These are phyloP conservation scores for Sordariomycetes sp. DNA, from an alignment of 2,329 filamentous ascomycete species.

Conservation along the genomic window DNA sequence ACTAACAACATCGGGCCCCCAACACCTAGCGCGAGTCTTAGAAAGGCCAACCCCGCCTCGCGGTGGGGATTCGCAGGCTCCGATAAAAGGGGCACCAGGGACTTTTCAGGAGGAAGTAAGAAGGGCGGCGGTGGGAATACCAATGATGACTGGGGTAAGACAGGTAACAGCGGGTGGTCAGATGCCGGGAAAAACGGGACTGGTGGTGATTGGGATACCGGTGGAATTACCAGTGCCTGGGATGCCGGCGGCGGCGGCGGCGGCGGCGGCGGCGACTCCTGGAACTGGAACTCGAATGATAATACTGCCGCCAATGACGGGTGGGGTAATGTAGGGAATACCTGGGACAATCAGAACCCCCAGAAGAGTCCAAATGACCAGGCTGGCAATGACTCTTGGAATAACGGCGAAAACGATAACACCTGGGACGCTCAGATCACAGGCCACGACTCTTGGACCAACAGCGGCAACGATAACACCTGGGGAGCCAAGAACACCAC, in stretches of 20 bases:
- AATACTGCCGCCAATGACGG: neutral
- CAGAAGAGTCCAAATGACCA: no score
- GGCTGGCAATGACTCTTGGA: neutral
- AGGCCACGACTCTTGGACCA: neutral
- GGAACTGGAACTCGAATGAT: neutral
- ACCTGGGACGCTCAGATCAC: neutral
- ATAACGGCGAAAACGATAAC: neutral
- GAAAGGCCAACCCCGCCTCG: neutral
- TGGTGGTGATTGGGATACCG: neutral
- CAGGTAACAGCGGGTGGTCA: neutral
- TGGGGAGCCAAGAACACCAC: neutral
- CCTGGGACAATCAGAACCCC: neutral
- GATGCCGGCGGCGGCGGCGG: no score
- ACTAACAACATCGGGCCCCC: constrained; percentile 17
- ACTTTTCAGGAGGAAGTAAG: neutral
- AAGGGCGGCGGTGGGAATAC: neutral
- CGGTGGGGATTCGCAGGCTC: neutral
- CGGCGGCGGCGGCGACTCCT: neutral
- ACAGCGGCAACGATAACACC: constrained; percentile 3
- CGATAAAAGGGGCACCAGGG: neutral
- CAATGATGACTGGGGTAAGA: constrained; percentile 1
- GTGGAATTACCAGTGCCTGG: neutral
- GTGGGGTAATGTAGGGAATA: neutral
- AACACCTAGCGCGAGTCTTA: constrained; percentile 8
- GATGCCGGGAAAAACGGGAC: neutral